Conservation (phyloP, 495 filamentous ascomycete species). For the Eremomyces bilateralis region DNA sequence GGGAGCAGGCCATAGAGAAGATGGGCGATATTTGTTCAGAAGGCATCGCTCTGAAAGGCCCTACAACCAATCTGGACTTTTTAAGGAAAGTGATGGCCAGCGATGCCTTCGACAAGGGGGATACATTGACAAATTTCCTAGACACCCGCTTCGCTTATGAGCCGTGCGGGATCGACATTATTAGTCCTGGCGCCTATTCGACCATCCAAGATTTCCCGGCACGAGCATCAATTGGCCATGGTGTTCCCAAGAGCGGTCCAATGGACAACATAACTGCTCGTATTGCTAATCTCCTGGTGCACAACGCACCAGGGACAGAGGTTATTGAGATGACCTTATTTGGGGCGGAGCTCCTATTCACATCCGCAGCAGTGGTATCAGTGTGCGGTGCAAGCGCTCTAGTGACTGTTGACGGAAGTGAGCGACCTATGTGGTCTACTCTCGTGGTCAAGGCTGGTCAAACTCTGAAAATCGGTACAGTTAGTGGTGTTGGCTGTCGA, state of each 20-base stretch:
- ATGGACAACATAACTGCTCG: slow-evolving; percentile 33
- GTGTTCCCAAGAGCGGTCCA: slow-evolving; percentile 28
- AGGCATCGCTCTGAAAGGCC: slow-evolving; percentile 27
- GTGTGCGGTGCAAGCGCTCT: slow-evolving; percentile 32
- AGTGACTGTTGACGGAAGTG: slow-evolving; percentile 24
- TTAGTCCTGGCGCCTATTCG: slow-evolving; percentile 32
- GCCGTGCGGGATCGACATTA: slow-evolving; percentile 32
- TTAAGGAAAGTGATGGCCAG: slow-evolving; percentile 25
- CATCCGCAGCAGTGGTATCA: slow-evolving; percentile 25
- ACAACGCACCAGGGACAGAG: slow-evolving; percentile 29
- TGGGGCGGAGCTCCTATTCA: slow-evolving; percentile 35
- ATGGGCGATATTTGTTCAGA: slow-evolving; percentile 21
- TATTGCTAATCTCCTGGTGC: slow-evolving; percentile 36
- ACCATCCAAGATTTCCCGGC: slow-evolving; percentile 36
- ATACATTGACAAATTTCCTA: slow-evolving; percentile 32
- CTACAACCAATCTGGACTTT: slow-evolving; percentile 35
- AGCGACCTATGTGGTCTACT: slow-evolving; percentile 31
- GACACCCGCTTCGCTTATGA: slow-evolving; percentile 26
- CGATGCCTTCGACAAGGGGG: slow-evolving; percentile 22
- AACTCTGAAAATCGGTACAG: slow-evolving; percentile 31
- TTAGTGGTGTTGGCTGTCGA: slow-evolving; percentile 28
- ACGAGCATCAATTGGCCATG: slow-evolving; percentile 29
- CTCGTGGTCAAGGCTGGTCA: slow-evolving; percentile 28
- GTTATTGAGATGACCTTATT: slow-evolving; percentile 35
- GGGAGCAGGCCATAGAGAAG: slow-evolving; percentile 23